Conservation (phyloP, 164 flowering plant genomes). For the Vitis riparia region DNA sequence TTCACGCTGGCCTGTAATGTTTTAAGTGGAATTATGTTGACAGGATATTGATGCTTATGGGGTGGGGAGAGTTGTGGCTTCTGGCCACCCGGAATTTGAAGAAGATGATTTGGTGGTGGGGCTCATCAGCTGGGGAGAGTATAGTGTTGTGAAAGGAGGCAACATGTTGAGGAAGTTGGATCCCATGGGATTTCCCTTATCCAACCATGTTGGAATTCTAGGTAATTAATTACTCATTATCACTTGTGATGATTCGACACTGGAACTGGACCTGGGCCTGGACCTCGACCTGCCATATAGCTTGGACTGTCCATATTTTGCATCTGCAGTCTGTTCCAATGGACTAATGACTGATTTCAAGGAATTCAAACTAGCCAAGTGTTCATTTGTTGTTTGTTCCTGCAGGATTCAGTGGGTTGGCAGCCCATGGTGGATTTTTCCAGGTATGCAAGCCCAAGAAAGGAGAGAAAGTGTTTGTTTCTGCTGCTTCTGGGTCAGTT, state of each 20-base stretch:
- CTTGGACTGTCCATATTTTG: too few relatives aligned
- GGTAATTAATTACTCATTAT: conserved; percentile 29
- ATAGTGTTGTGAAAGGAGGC: conserved; percentile 35
- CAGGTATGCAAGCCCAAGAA: conserved; percentile 66
- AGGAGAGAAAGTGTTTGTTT: conserved; percentile 80
- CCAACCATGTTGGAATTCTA: conserved; percentile 62
- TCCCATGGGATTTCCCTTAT: conserved; percentile 55
- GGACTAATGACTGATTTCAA: too few relatives aligned
- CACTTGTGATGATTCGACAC: too few relatives aligned
- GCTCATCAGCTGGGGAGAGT: conserved; percentile 58
- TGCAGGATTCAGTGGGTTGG: conserved; percentile 65
- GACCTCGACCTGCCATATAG: too few relatives aligned
- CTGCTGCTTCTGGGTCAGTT: conserved; percentile 84
- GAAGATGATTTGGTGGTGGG: conserved; percentile 70
- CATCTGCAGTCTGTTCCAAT: too few relatives aligned
- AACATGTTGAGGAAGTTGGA: conserved; percentile 46
- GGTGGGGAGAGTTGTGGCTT: conserved; percentile 65
- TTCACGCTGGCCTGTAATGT: neutral
- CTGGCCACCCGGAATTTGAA: conserved; percentile 45
- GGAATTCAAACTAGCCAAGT: neutral
- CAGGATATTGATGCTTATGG: conserved; percentile 61
- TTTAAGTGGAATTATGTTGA: neutral
- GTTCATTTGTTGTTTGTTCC: neutral
- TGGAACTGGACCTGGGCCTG: too few relatives aligned
- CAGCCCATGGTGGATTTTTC: conserved; percentile 76